Evolutionary conservation across 2,329 filamentous ascomycete genomes (phyloP).

Genomic region (Colletotrichum higginsianum): DNA sequence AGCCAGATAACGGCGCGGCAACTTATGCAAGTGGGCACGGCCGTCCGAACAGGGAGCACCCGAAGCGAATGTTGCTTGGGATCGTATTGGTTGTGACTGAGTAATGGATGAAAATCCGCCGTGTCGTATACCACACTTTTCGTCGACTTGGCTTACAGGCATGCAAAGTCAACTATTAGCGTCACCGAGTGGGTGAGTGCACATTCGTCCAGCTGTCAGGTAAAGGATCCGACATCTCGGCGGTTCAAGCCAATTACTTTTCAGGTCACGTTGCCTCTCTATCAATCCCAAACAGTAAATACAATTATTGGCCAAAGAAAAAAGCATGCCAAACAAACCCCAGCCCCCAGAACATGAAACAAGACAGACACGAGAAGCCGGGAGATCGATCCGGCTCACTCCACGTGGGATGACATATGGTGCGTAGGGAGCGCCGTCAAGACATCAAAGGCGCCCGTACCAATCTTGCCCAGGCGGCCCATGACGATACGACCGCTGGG

Average conservation of each 20-base stretch:
- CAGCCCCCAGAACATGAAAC: constrained; percentile 15
- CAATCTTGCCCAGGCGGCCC: constrained; percentile 84
- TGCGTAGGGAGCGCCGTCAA: constrained; percentile 73
- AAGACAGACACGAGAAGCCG: constrained; percentile 13
- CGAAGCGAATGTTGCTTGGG: too few species aligned
- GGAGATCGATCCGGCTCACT: constrained; percentile 11
- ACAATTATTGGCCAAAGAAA: constrained; percentile 30
- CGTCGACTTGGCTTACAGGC: too few species aligned
- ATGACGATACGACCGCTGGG: constrained; percentile 92
- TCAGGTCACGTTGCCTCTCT: constrained; percentile 29
- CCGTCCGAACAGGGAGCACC: too few species aligned
- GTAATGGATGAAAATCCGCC: too few species aligned
- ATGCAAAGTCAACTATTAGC: too few species aligned
- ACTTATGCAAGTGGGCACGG: too few species aligned
- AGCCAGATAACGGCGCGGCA: too few species aligned
- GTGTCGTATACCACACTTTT: too few species aligned
- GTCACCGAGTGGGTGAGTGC: too few species aligned
- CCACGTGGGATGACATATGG: constrained; percentile 51
- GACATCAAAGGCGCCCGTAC: constrained; percentile 94
- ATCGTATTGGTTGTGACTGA: too few species aligned
- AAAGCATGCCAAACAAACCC: constrained; percentile 18
- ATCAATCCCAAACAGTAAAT: constrained; percentile 34
- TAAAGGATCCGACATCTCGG: neutral
- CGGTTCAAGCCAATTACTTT: constrained; percentile 33
- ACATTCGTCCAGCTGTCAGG: neutral